Evolutionary conservation across 2,329 filamentous ascomycete species (phyloP), one percentile per base, ranked within the genome.

Genomic region (Fusarium cicatricum): DNA sequence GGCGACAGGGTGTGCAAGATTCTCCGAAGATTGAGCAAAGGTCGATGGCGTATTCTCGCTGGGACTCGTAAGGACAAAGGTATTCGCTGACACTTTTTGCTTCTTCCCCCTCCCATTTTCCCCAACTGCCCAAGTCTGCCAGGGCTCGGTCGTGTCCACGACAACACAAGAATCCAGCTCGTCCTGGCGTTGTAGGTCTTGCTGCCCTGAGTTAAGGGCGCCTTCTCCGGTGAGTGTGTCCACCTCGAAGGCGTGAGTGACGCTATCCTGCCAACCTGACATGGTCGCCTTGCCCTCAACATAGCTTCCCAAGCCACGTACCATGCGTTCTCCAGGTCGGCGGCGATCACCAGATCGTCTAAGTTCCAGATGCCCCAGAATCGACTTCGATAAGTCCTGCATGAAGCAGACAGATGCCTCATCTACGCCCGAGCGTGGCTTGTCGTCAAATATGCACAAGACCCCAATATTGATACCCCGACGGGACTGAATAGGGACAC

Each of bases 381-480:
- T 70, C 12, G 70, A 69, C 2, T 58, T 46, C 4, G 75, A 73
- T 3, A 71, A 55, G 5, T 65, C 55, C 10, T 66, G 62, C 32
- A 77, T 44, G 4, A 62, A 62, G 0, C 64, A 62, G 2, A 72
- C 66, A n/a, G 70, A 64, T 11, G 56, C 40, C 12, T 71, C 66
- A 32, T 67, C 69, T 52, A 75, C 67, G 2, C 11, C 14, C 0
- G 43, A 17, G 19, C 60, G 49, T 9, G 60, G 38, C 10, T 59
- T 52, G 7, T 41, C 42, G 33, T 64, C 57, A 12, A 72, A 52
- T 8, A 78, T 66, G 47, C 71, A 75, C 14, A 72, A 72, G 1
- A 75, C 72, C 5, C 78, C 78, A 7, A 80, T 80, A 39, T 77
- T 76, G 56, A 79, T 74, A 16, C 76, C 77, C 3, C 68, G 62